These are phyloP conservation scores for Centrapalus pauciflorus DNA, from an alignment of 129 eudicot genomes.

Conservation along the genomic window DNA sequence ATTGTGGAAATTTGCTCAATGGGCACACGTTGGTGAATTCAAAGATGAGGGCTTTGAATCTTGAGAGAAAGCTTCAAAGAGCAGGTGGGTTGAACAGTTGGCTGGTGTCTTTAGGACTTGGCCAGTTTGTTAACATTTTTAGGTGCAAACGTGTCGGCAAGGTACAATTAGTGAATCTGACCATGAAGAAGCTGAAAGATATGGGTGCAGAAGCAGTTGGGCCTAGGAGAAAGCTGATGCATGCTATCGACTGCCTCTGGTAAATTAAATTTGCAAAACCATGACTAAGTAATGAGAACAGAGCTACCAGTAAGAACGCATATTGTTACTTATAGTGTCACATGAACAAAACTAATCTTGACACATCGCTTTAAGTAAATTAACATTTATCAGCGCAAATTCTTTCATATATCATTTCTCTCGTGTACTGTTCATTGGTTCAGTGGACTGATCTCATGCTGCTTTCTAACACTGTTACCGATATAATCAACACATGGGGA, in stretches of 20 bases:
- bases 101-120: slow-evolving; percentile 79
- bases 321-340: slow-evolving; percentile 9
- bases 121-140: slow-evolving; percentile 59
- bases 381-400: not conserved
- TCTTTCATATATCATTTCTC: slow-evolving; percentile 1
- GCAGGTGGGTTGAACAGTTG: slow-evolving; percentile 86
- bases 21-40: slow-evolving; percentile 33
- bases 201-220: slow-evolving; percentile 94
- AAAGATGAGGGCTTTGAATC: slow-evolving; percentile 58
- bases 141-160: slow-evolving; percentile 42
- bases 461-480: not conserved
- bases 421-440: not conserved
- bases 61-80: slow-evolving; percentile 68
- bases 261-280: slow-evolving; percentile 30
- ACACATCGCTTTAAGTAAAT: not conserved
- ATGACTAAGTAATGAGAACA: not conserved
- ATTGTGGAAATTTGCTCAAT: slow-evolving; percentile 19
- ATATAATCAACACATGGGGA: not conserved
- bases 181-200: slow-evolving; percentile 82
- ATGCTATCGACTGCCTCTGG: slow-evolving; percentile 83
- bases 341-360: slow-evolving; percentile 3
- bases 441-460: not conserved
- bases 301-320: not conserved
- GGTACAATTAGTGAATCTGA: slow-evolving; percentile 67
- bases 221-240: slow-evolving; percentile 91